Conservation (phyloP, 1,284 basidiomycete genomes). For the Cutaneotrichosporon spelunceum region DNA sequence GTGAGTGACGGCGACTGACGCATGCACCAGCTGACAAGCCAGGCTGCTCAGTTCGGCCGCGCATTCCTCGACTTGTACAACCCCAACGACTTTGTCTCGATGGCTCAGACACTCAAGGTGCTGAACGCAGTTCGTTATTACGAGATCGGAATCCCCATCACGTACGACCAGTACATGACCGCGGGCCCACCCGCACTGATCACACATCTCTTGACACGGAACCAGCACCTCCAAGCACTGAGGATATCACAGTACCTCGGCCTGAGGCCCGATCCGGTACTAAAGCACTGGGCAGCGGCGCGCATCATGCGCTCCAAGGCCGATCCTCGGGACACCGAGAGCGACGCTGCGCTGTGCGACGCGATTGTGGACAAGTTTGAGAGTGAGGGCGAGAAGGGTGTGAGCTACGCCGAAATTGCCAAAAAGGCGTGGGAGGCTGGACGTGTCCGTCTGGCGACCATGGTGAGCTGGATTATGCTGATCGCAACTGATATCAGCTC, state of each 20-base stretch:
- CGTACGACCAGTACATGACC: slow-evolving; percentile 81
- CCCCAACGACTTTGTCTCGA: slow-evolving; percentile 81
- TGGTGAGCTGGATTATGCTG: slow-evolving; percentile 56
- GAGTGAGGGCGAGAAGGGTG: slow-evolving; percentile 56
- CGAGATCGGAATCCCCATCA: slow-evolving; percentile 89
- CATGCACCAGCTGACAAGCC: slow-evolving; percentile 3
- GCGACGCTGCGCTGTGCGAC: slow-evolving; percentile 73
- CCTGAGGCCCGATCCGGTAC: slow-evolving; percentile 77
- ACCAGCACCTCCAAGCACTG: slow-evolving; percentile 85
- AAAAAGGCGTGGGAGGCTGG: slow-evolving; percentile 91
- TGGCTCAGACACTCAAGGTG: slow-evolving; percentile 91
- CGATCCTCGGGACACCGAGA: slow-evolving; percentile 54
- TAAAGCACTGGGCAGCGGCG: slow-evolving; percentile 93
- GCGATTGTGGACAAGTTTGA: slow-evolving; percentile 84
- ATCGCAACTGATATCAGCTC: slow-evolving; percentile 58
- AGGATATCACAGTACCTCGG: slow-evolving; percentile 82
- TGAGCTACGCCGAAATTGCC: slow-evolving; percentile 94
- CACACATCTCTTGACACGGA: slow-evolving; percentile 76
- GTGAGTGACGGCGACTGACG: slow-evolving; percentile 54
- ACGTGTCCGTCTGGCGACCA: slow-evolving; percentile 77
- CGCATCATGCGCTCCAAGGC: slow-evolving; percentile 75
- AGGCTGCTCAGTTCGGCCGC: slow-evolving; percentile 94
- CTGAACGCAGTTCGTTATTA: slow-evolving; percentile 87
- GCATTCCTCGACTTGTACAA: slow-evolving; percentile 91
- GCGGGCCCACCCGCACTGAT: slow-evolving; percentile 75